Percentiles rank a stretch among this genome's conserved stretches.
Conservation (phyloP, 108 stramenopile genomes). For the Cylindrotheca fusiformis region DNA sequence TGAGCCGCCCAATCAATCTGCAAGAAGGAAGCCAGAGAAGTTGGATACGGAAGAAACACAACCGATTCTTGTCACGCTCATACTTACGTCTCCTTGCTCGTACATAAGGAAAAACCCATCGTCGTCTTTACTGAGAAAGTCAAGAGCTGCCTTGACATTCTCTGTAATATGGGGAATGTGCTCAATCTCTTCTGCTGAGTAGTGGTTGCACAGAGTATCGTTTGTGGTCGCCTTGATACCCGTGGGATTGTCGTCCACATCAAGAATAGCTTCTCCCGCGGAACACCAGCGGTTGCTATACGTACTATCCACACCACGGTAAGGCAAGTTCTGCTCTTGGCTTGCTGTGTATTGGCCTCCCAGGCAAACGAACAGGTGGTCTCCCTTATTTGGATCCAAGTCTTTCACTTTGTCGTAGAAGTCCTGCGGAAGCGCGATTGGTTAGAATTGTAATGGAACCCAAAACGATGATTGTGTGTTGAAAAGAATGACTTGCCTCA, state of each 20-base stretch:
- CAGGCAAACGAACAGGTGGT: constrained; percentile 50
- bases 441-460: not conserved
- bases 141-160: constrained; percentile 42
- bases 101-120: constrained; percentile 68
- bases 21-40: too few relatives aligned
- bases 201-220: constrained; percentile 42
- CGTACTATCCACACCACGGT: constrained; percentile 39
- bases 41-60: not conserved
- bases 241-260: constrained; percentile 25
- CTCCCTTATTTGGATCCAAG: constrained; percentile 49
- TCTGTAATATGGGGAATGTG: constrained; percentile 47
- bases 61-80: too few relatives aligned
- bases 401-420: constrained; percentile 34
- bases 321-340: constrained; percentile 37
- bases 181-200: constrained; percentile 35
- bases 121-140: constrained; percentile 59
- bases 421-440: too few relatives aligned
- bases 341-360: constrained; percentile 31
- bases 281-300: constrained; percentile 48
- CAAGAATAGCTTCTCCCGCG: constrained; percentile 12
- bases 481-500: constrained; percentile 16
- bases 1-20: constrained; percentile 65
- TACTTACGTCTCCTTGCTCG: constrained; percentile 61
- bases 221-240: constrained; percentile 27
- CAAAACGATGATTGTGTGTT: not conserved